These are phyloP conservation scores for Trifolium repens DNA, from an alignment of 306 rosid species.

Conservation along the genomic window DNA sequence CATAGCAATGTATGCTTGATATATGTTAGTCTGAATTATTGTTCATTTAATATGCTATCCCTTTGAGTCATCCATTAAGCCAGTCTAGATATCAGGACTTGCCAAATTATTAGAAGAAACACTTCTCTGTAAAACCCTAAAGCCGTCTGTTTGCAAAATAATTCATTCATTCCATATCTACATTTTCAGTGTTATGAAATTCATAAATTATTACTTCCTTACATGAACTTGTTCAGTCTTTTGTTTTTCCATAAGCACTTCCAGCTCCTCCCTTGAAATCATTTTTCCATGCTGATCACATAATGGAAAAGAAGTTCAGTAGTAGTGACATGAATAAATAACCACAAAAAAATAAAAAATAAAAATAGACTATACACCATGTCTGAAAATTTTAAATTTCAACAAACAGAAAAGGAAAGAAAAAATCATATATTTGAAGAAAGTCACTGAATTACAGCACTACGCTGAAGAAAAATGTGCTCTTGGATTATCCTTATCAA, in stretches of 20 bases:
- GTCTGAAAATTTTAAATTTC: slow-evolving; percentile 17
- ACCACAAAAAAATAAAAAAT: slow-evolving; percentile 17
- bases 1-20: neutral
- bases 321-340: slow-evolving; percentile 23
- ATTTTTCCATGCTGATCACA: slow-evolving; percentile 79
- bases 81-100: neutral
- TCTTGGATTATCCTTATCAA: slow-evolving; percentile 10
- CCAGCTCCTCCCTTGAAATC: slow-evolving; percentile 86
- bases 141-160: slow-evolving; percentile 19
- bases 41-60: neutral
- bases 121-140: neutral
- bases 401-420: slow-evolving; percentile 11
- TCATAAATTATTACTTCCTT: slow-evolving; percentile 35
- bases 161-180: slow-evolving; percentile 19
- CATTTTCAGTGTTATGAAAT: slow-evolving; percentile 14
- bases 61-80: neutral
- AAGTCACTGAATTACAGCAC: slow-evolving; percentile 10
- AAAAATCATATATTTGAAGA: slow-evolving; percentile 28
- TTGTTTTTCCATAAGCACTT: slow-evolving; percentile 67
- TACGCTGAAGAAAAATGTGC: slow-evolving; percentile 22
- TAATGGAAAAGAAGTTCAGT: slow-evolving; percentile 44
- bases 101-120: neutral
- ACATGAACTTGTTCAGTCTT: slow-evolving; percentile 83
- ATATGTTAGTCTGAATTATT: neutral
- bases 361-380: slow-evolving; percentile 7